Base-by-base conservation (phyloP, 192 early-diverging fungal species). In the Entrophospora sp. region DNA sequence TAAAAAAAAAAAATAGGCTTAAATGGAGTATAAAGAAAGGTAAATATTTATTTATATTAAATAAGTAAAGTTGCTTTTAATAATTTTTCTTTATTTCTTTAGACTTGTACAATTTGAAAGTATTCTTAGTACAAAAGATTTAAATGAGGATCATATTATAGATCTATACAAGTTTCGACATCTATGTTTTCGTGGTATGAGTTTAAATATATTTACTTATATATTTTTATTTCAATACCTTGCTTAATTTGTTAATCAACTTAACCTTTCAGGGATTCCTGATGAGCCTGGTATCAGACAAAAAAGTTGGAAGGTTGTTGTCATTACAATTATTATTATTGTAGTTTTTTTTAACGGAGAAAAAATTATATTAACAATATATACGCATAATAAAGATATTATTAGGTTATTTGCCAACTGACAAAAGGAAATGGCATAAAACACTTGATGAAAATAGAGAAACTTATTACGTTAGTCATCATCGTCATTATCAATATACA, bases 401-500 rank as follows among this genome's bases (percentile, higher is more conserved):
- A 14, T 70, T 89, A 34, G 78, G 86, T 20, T 87, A 88, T 67
- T 38, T 88, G 32, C 87, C 88, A 31, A 73, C 74, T 31, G 81
- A 89, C 69, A 83, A 88, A 55, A 70, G 83, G 40, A 34, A 69
- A 51, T 90, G 88, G 88, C 40, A 69, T 25, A 48, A 57, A 18
- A 71, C 66, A 1, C 70, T 87, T 5, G 63, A 64, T 32, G 67
- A 77, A 31, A 71, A 85, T 30, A 70, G 87, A 38, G 52, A 66
- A 37, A 66, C 70, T 9, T 90, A 90, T 68, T 88, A 89, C 79
- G 83, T 77, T 76, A 65, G 70, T 68, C 6, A 38, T 5, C n/a
- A 27, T 45, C n/a, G n/a, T n/a, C n/a, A n/a, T n/a, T n/a, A n/a
- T n/a, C n/a, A n/a, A n/a, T 51, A 28, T 30, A 37, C 46, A 24